A percentile compares a stretch with the other conserved stretches of the same genome.
phyloP scores from a whole-genome alignment of 1,139 yeast species.

The Suhomyces terraborum region DNA sequence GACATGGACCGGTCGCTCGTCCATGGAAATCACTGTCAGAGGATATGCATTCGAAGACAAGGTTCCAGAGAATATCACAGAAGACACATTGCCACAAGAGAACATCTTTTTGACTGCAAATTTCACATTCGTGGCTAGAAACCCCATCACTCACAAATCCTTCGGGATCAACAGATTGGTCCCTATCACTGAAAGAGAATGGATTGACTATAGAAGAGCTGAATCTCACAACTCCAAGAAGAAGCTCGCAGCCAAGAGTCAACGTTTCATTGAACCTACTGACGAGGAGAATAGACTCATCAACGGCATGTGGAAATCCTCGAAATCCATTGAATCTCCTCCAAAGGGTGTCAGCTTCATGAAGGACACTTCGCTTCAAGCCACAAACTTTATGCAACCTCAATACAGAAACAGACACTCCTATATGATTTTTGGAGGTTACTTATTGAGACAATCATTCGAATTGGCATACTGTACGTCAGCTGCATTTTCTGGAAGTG shows the following conservation, averaged over 20 bases:
- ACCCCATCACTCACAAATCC: slow-evolving; percentile 84
- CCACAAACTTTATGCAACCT: slow-evolving; percentile 92
- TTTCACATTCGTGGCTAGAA: slow-evolving; percentile 93
- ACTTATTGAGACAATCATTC: slow-evolving; percentile 84
- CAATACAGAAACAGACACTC: slow-evolving; percentile 94
- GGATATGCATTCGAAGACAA: slow-evolving; percentile 73
- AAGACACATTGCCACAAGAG: slow-evolving; percentile 50
- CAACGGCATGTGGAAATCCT: slow-evolving; percentile 74
- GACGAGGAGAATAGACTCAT: slow-evolving; percentile 70
- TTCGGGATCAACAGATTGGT: slow-evolving; percentile 80
- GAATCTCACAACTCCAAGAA: slow-evolving; percentile 87
- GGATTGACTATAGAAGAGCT: slow-evolving; percentile 84
- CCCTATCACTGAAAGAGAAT: slow-evolving; percentile 72
- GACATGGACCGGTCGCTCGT: slow-evolving; percentile 91
- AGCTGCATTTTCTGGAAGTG: slow-evolving; percentile 80
- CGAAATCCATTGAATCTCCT: slow-evolving; percentile 42
- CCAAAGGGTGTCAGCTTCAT: slow-evolving; percentile 55
- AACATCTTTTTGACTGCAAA: slow-evolving; percentile 75
- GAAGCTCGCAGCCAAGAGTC: slow-evolving; percentile 70
- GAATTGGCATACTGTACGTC: slow-evolving; percentile 92
- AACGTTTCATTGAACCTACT: slow-evolving; percentile 69
- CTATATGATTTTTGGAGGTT: slow-evolving; percentile 93
- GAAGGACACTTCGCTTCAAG: slow-evolving; percentile 68
- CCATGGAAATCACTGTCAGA: slow-evolving; percentile 92
- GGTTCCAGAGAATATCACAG: slow-evolving; percentile 43